A percentile compares a stretch with the other conserved stretches of the same genome.
Evolutionary conservation across 1,284 basidiomycete genomes (phyloP).

Genomic region (Cryptococcus maquisensis): DNA sequence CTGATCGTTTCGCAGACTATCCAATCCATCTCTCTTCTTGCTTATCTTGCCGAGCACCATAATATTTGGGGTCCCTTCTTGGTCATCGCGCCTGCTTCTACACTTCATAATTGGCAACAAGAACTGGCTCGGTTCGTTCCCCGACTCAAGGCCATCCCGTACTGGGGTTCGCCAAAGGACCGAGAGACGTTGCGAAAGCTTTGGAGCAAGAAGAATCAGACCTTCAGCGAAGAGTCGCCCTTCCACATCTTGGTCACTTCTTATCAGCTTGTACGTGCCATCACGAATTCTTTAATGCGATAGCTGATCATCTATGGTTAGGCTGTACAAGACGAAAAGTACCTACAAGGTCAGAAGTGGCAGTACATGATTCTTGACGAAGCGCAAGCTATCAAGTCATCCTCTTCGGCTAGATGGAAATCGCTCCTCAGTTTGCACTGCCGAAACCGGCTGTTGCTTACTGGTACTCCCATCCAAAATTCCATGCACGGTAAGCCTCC

Average conservation of each 20-base stretch:
- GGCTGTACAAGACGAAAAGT: constrained; percentile 96
- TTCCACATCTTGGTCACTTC: constrained; percentile 97
- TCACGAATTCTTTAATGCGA: no score
- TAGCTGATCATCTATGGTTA: no score
- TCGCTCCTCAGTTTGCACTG: constrained; percentile 94
- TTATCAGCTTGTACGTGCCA: constrained; percentile 78
- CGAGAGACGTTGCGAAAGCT: constrained; percentile 91
- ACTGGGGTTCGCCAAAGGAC: constrained; percentile 98
- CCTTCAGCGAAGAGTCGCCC: constrained; percentile 89
- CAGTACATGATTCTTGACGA: constrained; percentile 99
- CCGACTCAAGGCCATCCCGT: constrained; percentile 86
- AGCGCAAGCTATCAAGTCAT: constrained; percentile 99
- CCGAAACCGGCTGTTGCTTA: constrained; percentile 89
- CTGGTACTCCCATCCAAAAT: constrained; percentile 98
- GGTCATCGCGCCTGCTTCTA: constrained; percentile 97
- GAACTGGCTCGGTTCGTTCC: constrained; percentile 96
- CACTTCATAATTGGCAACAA: constrained; percentile 99
- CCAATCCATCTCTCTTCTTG: constrained; percentile 94
- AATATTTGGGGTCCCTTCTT: constrained; percentile 99
- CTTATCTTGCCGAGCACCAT: constrained; percentile 94
- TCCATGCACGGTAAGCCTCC: constrained; percentile 85
- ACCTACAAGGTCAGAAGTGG: constrained; percentile 97
- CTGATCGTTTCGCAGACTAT: constrained; percentile 71
- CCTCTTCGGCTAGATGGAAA: constrained; percentile 96
- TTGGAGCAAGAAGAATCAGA: constrained; percentile 98